Base-by-base conservation (phyloP, 768 basidiomycete species). In the Rhodosporidiobolus odoratus region DNA sequence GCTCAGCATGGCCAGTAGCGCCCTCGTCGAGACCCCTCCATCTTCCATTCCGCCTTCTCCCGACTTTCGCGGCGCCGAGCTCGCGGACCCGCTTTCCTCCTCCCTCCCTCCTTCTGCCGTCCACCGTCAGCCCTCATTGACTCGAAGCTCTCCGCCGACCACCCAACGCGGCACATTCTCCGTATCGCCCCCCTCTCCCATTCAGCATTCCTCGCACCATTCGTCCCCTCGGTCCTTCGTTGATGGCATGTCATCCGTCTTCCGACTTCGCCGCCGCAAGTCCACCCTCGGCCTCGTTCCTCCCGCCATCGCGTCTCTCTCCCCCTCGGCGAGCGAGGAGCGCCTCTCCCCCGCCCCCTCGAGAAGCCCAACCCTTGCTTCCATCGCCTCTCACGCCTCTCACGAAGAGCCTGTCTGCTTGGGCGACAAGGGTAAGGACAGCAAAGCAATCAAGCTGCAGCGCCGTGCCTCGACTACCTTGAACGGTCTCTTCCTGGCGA, bases 11-110 rank as follows among this genome's bases (percentile, higher is more conserved):
- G 43, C 43, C 13, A 40, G 58, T 32, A 43, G 58, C 35, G 30
- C 58, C 17, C 56, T 58, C 59, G 19, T 63, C 50, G 72, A 73
- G 41, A 73, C 72, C 8, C 72, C 72, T 25, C 72, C 67, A 19
- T 68, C 67, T 12, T 73, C 72, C 10, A 65, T 73, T 35, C 72
- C 72, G 37, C 67, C 72, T 32, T 65, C 62, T 2, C 72, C 72
- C 41, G 67, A 73, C 37, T 48, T 68, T 9, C 41, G 38, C 56
- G 52, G 38, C 2, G 35, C 62, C 54, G 72, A 73, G 41, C 41
- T 68, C 38, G 58, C 38, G 9, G 60, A 73, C 9, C 43, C 52
- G 53, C 47, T 48, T 27, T 6, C 54, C 17, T 37, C 12, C 61
- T 35, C 35, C 59, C 19, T 17, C 27, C 38, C 52, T 34, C 40